These are phyloP conservation scores for Skeletonema menzelii DNA, from an alignment of 108 stramenopile species.

Conservation along the genomic window DNA sequence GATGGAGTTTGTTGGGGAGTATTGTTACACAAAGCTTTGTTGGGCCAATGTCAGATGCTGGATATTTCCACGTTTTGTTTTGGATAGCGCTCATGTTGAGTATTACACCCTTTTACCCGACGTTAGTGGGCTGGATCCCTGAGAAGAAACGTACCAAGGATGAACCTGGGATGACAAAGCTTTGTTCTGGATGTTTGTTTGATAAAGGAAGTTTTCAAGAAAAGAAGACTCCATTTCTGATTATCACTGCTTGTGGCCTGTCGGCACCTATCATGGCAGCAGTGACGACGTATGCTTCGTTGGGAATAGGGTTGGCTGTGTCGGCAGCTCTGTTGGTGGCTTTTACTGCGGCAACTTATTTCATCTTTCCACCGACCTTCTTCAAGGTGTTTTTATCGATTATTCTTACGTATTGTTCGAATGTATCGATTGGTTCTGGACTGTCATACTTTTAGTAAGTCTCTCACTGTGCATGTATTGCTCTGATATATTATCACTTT, in stretches of 20 bases:
- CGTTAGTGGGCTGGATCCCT: slow-evolving; percentile 48
- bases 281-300: slow-evolving; percentile 37
- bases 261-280: slow-evolving; percentile 41
- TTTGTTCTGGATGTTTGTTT: slow-evolving; percentile 39
- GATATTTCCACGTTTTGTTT: slow-evolving; percentile 41
- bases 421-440: slow-evolving; percentile 30
- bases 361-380: slow-evolving; percentile 25
- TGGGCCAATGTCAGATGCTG: slow-evolving; percentile 43
- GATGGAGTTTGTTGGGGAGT: slow-evolving; percentile 23
- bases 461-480: slow-evolving; percentile 32
- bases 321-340: slow-evolving; percentile 27
- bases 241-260: slow-evolving; percentile 46
- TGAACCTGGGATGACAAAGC: slow-evolving; percentile 35
- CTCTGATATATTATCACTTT: slow-evolving; percentile 15
- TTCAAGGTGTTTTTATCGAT: slow-evolving; percentile 40
- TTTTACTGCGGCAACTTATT: slow-evolving; percentile 24
- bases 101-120: slow-evolving; percentile 41
- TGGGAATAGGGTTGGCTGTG: slow-evolving; percentile 28
- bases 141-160: slow-evolving; percentile 34
- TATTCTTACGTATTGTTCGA: slow-evolving; percentile 24
- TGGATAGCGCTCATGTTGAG: slow-evolving; percentile 39
- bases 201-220: slow-evolving; percentile 35
- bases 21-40: slow-evolving; percentile 39
- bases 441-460: slow-evolving; percentile 40
- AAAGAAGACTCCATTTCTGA: slow-evolving; percentile 40